A percentile compares a stretch with the other conserved stretches of the same genome.
Conservation (phyloP, 768 basidiomycete genomes). For the Hortiboletus campestris region DNA sequence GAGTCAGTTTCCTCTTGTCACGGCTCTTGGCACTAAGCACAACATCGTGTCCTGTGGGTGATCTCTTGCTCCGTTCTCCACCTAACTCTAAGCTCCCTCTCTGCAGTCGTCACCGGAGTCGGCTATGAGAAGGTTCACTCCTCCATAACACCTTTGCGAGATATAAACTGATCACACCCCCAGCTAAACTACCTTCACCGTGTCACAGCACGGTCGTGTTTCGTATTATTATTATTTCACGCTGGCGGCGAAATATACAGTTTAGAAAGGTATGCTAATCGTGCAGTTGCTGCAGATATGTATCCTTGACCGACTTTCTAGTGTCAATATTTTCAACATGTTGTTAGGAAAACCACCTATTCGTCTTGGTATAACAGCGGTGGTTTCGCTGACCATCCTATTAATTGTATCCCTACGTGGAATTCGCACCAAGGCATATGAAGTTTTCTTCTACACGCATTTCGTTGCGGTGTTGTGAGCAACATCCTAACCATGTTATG, state of each 20-base stretch:
- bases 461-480: conserved; percentile 42
- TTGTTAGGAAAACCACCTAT: conserved; percentile 19
- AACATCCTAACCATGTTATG: accelerated
- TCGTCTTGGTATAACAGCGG: conserved; percentile 36
- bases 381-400: conserved; percentile 41
- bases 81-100: neutral
- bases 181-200: conserved; percentile 47
- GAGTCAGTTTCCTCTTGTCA: conserved; percentile 42
- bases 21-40: conserved; percentile 49
- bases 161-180: neutral
- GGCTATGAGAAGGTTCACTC: conserved; percentile 26
- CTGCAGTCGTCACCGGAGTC: conserved; percentile 28
- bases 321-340: neutral
- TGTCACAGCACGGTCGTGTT: conserved; percentile 45
- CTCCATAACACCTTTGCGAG: neutral
- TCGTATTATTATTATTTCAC: conserved; percentile 50
- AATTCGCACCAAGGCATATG: conserved; percentile 46
- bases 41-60: conserved; percentile 41
- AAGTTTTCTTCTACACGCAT: conserved; percentile 52
- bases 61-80: no score
- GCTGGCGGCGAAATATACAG: conserved; percentile 24
- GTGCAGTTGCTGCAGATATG: neutral
- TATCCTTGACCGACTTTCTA: neutral
- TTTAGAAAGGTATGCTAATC: neutral
- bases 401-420: conserved; percentile 48